These are phyloP conservation scores for Canna indica DNA, from an alignment of 176 grass and related monocot species.

Conservation along the genomic window DNA sequence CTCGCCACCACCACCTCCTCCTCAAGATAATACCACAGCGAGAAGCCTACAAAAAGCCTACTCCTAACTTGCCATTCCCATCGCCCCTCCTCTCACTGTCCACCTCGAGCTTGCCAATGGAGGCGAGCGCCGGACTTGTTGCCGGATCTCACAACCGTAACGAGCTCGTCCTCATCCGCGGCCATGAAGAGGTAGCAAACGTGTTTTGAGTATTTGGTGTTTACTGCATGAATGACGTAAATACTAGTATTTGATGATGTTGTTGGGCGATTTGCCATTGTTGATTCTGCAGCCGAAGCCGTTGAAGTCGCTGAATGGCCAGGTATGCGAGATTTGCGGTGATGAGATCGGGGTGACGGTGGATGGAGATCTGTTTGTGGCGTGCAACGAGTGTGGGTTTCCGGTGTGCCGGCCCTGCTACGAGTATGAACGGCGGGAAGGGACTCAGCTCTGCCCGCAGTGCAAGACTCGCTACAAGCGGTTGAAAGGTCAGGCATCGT, in stretches of 20 bases:
- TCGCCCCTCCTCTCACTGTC: neutral
- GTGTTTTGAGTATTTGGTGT: no score
- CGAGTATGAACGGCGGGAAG: constrained; percentile 94
- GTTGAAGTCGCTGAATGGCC: constrained; percentile 63
- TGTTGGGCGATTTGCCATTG: neutral
- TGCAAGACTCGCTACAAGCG: constrained; percentile 99
- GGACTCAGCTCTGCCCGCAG: constrained; percentile 89
- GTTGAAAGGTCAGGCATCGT: constrained; percentile 48
- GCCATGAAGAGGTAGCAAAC: constrained; percentile 68
- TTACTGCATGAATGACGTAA: no score
- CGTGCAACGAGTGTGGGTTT: constrained; percentile 98
- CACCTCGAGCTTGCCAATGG: constrained; percentile 20
- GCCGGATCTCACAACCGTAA: constrained; percentile 92
- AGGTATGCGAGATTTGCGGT: constrained; percentile 98
- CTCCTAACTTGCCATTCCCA: neutral
- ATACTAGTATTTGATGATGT: neutral
- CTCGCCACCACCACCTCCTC: constrained; percentile 7
- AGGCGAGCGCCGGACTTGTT: constrained; percentile 74
- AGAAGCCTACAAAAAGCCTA: constrained; percentile 29
- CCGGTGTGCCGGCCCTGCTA: constrained; percentile 96
- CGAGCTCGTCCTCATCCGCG: constrained; percentile 93
- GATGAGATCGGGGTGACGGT: constrained; percentile 71
- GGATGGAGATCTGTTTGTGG: constrained; percentile 83
- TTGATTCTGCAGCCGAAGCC: constrained; percentile 41
- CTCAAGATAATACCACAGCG: constrained; percentile 32